These are phyloP conservation scores for Spiromastix sp. DNA, from an alignment of 2,329 filamentous ascomycete species.

Conservation along the genomic window DNA sequence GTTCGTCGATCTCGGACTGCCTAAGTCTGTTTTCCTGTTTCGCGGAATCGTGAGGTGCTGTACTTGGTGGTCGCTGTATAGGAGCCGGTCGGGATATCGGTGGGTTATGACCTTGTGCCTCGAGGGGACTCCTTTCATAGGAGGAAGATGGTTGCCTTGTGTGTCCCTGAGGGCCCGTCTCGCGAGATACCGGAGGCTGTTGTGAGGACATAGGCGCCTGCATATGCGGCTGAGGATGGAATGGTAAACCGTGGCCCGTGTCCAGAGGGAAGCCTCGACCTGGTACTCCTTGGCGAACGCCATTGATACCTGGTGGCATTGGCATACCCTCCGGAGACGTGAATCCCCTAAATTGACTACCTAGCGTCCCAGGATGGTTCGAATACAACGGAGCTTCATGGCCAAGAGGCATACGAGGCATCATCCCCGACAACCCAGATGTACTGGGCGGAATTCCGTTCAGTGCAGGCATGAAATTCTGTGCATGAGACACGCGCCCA, in stretches of 20 bases:
- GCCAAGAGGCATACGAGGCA: slow-evolving; percentile 40
- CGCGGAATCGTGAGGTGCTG: slow-evolving; percentile 41
- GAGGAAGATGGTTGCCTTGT: slow-evolving; percentile 66
- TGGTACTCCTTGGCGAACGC: slow-evolving; percentile 49
- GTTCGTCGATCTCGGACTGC: slow-evolving; percentile 55
- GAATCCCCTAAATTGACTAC: slow-evolving; percentile 46
- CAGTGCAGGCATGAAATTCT: slow-evolving; percentile 46
- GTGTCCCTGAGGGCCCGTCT: slow-evolving; percentile 46
- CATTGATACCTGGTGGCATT: slow-evolving; percentile 51
- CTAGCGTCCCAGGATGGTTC: slow-evolving; percentile 40
- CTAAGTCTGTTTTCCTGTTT: slow-evolving; percentile 30
- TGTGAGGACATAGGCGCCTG: slow-evolving; percentile 24
- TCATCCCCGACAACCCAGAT: slow-evolving; percentile 44
- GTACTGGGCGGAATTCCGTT: slow-evolving; percentile 45
- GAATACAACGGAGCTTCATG: slow-evolving; percentile 47
- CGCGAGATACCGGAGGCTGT: slow-evolving; percentile 17
- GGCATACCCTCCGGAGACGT: slow-evolving; percentile 39
- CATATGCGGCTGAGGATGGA: slow-evolving; percentile 34
- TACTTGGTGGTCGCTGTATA: slow-evolving; percentile 77
- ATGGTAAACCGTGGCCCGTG: slow-evolving; percentile 29
- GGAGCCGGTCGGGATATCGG: slow-evolving; percentile 75
- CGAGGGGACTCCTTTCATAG: slow-evolving; percentile 47
- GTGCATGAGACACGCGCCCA: slow-evolving; percentile 48
- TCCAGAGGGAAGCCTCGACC: slow-evolving; percentile 46
- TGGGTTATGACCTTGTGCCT: slow-evolving; percentile 51